These are phyloP conservation scores for Venturia aucupariae DNA, from an alignment of 2,329 filamentous ascomycete species.

Conservation along the genomic window DNA sequence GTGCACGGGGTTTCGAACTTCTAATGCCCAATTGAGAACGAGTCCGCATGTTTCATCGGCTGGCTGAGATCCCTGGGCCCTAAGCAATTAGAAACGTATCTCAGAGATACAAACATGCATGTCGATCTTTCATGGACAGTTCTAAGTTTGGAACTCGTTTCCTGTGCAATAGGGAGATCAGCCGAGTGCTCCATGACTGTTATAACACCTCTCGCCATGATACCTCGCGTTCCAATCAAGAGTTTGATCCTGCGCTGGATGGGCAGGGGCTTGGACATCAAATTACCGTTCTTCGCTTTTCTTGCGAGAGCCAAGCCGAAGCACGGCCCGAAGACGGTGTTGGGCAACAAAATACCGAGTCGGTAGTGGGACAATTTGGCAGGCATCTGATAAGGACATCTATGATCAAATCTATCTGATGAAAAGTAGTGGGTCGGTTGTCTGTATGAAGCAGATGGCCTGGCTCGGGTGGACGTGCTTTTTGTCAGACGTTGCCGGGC, in stretches of 20 bases:
- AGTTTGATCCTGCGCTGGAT: neutral
- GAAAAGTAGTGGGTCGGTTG: constrained; percentile 1
- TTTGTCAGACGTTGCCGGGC: neutral
- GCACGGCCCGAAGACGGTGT: neutral
- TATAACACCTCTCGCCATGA: too few species aligned
- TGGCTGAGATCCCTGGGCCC: neutral
- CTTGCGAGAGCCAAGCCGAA: neutral
- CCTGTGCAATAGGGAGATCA: neutral
- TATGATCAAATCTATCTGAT: constrained; percentile 6
- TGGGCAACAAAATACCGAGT: neutral
- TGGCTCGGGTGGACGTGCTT: neutral
- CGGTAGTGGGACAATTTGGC: neutral
- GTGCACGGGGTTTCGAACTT: neutral
- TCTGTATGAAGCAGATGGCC: neutral
- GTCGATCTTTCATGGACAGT: constrained; percentile 3
- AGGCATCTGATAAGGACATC: neutral
- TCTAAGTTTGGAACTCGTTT: neutral
- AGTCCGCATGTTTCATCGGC: neutral
- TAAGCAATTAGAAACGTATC: neutral
- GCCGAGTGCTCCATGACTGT: too few species aligned
- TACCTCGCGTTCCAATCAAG: neutral
- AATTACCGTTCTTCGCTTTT: neutral
- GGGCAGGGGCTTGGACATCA: neutral
- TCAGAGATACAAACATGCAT: neutral
- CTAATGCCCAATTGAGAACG: neutral